These are phyloP conservation scores for Leptographium radiaticola DNA, from an alignment of 2,329 filamentous ascomycete species.

Conservation along the genomic window DNA sequence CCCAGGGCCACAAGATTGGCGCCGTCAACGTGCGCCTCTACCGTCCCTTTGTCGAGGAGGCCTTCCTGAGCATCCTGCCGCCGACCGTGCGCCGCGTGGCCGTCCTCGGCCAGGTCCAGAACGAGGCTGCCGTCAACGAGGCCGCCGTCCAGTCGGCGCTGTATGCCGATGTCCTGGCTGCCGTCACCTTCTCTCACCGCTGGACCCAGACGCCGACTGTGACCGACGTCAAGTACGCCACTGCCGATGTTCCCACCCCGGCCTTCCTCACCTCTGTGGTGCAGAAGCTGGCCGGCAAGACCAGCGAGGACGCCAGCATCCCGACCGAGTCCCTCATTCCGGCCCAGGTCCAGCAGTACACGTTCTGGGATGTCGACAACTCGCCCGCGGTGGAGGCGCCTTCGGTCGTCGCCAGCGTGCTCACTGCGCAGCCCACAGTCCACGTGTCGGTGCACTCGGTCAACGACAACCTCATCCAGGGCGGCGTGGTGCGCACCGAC, in stretches of 20 bases:
- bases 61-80: conserved; percentile 74
- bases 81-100: conserved; percentile 61
- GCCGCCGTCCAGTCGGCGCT: conserved; percentile 67
- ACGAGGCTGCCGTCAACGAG: conserved; percentile 61
- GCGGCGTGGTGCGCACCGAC: conserved; percentile 72
- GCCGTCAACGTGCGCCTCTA: conserved; percentile 88
- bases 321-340: conserved; percentile 27
- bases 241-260: conserved; percentile 44
- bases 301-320: conserved; percentile 9
- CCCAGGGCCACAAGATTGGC: conserved; percentile 65
- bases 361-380: conserved; percentile 84
- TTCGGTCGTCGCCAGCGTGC: conserved; percentile 40
- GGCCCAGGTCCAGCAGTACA: conserved; percentile 64
- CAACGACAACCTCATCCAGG: conserved; percentile 54
- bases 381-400: conserved; percentile 55
- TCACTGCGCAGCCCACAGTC: conserved; percentile 59
- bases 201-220: conserved; percentile 51
- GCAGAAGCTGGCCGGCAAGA: conserved; percentile 34
- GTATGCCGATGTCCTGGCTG: conserved; percentile 81
- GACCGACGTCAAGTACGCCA: conserved; percentile 81
- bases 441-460: conserved; percentile 49
- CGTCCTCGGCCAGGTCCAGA: conserved; percentile 78
- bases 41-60: conserved; percentile 88
- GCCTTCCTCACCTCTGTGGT: conserved; percentile 38
- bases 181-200: conserved; percentile 60